Evolutionary conservation across 2,329 filamentous ascomycete species (phyloP), one percentile per base, ranked within the genome.

Genomic region (Aspergillus ochraceoroseus): DNA sequence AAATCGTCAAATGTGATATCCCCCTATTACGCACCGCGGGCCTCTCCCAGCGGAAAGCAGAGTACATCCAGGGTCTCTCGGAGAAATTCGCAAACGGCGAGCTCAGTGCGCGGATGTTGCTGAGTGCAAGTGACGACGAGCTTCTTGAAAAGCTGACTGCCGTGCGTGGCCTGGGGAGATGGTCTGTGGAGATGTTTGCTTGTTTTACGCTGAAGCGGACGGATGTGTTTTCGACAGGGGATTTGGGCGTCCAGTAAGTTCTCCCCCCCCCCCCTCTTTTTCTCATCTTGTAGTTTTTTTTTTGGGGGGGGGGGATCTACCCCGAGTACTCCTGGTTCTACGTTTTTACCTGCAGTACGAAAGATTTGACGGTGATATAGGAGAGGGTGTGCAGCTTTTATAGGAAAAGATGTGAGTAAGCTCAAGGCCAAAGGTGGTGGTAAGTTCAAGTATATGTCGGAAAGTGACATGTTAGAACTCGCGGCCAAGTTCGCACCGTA

Each of bases 121-220:
- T 85, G 37, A 77, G 79, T 23, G 87, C 87, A 1, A 77, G 80
- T 4, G 92, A 98, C 61, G 89, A 94, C 35, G 85, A 94, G 52
- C 76, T 98, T 5, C 73, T 95, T 49, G 78, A 85, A 63, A 83
- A 77, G 61, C 72, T 98, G 32, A 87, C 85, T 32, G 85, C 88
- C 1, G 88, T 98, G 4, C 76, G 90, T 7, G 92, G 92, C 0
- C 68, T 96, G 34, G 92, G 92, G 0, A 76, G 75, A 38, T 96
- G 92, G 92, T 89, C 83, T 32, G 88, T 94, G 9, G 89, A 95
- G 71, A 96, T 98, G 92, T 98, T 98, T 71, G 87, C 89, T 34
- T 87, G 85, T 65, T 96, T 98, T 65, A 85, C 80, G n/a, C 71
- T 98, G 27, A 96, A 95, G 74, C 75, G 89, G 8, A 83, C 88